A percentile compares a stretch with the other conserved stretches of the same genome.
These are phyloP conservation scores for Incumbomyces delicatus DNA, from an alignment of 2,329 filamentous ascomycete species.

Conservation along the genomic window DNA sequence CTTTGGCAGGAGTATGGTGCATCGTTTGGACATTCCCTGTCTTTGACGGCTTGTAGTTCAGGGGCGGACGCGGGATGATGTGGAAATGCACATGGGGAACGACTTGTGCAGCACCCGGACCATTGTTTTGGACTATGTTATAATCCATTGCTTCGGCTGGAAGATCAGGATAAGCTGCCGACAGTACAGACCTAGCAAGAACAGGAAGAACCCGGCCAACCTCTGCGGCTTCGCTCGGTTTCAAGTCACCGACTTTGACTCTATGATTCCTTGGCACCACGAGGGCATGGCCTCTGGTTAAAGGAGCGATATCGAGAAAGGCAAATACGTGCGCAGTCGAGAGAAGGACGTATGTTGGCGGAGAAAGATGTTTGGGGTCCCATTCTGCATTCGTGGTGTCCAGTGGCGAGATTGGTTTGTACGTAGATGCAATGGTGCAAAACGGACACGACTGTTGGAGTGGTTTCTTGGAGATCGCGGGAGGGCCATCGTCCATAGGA, in stretches of 20 bases:
- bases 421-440: constrained; percentile 46
- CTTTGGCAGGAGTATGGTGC: constrained; percentile 10
- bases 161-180: constrained; percentile 49
- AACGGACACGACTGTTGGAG: constrained; percentile 40
- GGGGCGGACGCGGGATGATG: constrained; percentile 67
- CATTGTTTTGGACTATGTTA: constrained; percentile 97
- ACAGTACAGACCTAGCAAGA: constrained; percentile 60
- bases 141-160: constrained; percentile 52
- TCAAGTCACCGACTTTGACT: constrained; percentile 65
- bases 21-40: not conserved
- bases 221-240: constrained; percentile 52
- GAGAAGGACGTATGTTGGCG: constrained; percentile 50
- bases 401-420: constrained; percentile 29
- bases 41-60: constrained; percentile 18
- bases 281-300: constrained; percentile 73
- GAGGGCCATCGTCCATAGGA: too few relatives aligned
- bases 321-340: constrained; percentile 69
- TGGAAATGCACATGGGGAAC: constrained; percentile 94
- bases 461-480: too few relatives aligned
- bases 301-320: constrained; percentile 87
- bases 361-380: constrained; percentile 13
- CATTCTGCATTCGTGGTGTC: constrained; percentile 12
- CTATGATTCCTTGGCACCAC: constrained; percentile 69
- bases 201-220: constrained; percentile 38
- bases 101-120: constrained; percentile 78